Percentiles rank a stretch among this genome's conserved stretches.
phyloP scores from a whole-genome alignment of 2,329 filamentous ascomycete species.

The Arthroderma sp. region DNA sequence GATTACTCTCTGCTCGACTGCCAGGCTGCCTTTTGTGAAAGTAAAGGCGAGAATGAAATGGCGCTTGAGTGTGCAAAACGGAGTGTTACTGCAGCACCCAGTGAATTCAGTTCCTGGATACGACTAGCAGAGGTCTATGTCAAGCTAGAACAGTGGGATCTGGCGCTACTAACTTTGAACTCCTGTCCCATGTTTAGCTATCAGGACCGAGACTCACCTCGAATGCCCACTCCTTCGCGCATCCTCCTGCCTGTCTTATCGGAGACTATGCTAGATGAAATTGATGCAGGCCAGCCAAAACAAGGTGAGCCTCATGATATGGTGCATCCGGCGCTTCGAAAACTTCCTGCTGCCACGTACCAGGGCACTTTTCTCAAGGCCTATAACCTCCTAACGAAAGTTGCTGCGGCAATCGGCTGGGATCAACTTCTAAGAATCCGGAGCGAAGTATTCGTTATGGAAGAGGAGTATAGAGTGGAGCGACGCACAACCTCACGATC shows the following conservation, averaged over 20 bases:
- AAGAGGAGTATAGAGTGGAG: constrained; percentile 92
- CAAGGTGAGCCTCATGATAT: constrained; percentile 69
- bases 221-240: constrained; percentile 85
- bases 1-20: constrained; percentile 94
- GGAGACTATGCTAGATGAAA: constrained; percentile 87
- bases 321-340: constrained; percentile 74
- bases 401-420: constrained; percentile 95
- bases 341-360: constrained; percentile 76
- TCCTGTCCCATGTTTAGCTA: constrained; percentile 99
- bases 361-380: constrained; percentile 93
- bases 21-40: constrained; percentile 80
- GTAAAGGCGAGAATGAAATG: constrained; percentile 75
- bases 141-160: constrained; percentile 87
- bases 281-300: constrained; percentile 67
- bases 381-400: constrained; percentile 85
- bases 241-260: constrained; percentile 75
- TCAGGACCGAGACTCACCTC: constrained; percentile 89
- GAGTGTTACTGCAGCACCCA: constrained; percentile 86
- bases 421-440: constrained; percentile 88
- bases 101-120: constrained; percentile 96
- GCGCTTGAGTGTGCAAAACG: constrained; percentile 88
- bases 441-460: constrained; percentile 98
- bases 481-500: constrained; percentile 28
- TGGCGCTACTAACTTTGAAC: constrained; percentile 87
- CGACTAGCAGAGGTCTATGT: constrained; percentile 88